Percentiles rank a stretch among this genome's conserved stretches.
phyloP scores from a whole-genome alignment of 768 basidiomycete genomes.

The Agaricus subrufescens region DNA sequence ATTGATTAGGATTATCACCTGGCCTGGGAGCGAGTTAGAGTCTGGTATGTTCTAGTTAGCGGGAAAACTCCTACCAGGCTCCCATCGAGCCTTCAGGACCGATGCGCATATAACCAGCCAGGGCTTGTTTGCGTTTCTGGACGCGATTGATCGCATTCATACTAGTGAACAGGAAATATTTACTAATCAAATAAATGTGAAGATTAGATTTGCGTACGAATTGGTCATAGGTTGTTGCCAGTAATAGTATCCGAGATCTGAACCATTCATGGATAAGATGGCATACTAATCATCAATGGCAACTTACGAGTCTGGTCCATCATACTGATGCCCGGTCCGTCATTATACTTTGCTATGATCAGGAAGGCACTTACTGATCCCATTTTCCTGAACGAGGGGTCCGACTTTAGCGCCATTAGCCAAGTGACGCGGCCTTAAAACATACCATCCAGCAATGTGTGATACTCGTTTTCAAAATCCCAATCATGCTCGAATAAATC shows the following conservation, averaged over 20 bases:
- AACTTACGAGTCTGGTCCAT: conserved; percentile 61
- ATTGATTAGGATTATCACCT: conserved; percentile 60
- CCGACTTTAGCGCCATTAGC: not conserved
- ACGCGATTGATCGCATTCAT: conserved; percentile 50
- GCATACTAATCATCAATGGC: not conserved
- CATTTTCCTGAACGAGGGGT: conserved; percentile 43
- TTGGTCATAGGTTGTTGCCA: conserved; percentile 71
- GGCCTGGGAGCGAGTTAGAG: conserved; percentile 35
- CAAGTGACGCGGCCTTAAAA: not conserved
- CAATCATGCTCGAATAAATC: conserved; percentile 56
- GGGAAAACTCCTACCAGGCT: conserved; percentile 40
- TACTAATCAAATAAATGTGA: no score
- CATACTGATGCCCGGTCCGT: conserved; percentile 33
- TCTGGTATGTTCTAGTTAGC: not conserved
- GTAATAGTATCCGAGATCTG: conserved; percentile 56
- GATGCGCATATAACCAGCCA: conserved; percentile 58
- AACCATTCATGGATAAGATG: not conserved
- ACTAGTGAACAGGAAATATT: conserved; percentile 19
- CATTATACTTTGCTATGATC: not conserved
- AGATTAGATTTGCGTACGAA: conserved; percentile 30
- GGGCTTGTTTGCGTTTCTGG: conserved; percentile 48
- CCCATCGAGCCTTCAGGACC: conserved; percentile 56
- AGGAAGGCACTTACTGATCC: conserved; percentile 41
- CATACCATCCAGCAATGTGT: conserved; percentile 49
- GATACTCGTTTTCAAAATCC: conserved; percentile 56